Evolutionary conservation across 176 grass and related monocot species (phyloP).

Genomic region (Musa acuminata): DNA sequence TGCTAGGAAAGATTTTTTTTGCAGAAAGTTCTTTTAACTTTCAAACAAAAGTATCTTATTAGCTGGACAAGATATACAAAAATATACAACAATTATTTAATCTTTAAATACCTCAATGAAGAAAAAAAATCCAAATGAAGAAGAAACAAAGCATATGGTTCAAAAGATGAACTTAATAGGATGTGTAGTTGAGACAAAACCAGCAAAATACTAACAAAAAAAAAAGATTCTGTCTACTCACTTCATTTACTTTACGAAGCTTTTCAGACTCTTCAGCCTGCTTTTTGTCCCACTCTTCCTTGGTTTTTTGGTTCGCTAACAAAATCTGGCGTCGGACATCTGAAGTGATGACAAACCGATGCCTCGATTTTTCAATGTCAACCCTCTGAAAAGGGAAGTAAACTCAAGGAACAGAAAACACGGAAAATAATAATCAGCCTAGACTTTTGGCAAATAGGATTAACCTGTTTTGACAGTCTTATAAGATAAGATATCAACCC

Average conservation of each 20-base stretch:
- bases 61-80: no score
- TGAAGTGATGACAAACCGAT: constrained; percentile 67
- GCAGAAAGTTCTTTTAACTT: no score
- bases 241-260: constrained; percentile 79
- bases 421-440: not conserved
- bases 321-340: constrained; percentile 89
- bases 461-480: constrained; percentile 88
- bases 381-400: constrained; percentile 49
- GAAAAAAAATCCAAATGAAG: no score
- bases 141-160: no score
- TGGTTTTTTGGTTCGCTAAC: constrained; percentile 74
- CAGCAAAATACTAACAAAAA: not conserved
- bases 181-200: not conserved
- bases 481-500: constrained; percentile 74
- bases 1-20: no score
- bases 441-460: not conserved
- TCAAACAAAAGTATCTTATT: no score
- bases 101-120: no score
- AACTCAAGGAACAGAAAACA: not conserved
- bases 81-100: no score
- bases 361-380: constrained; percentile 81
- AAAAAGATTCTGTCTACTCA: constrained; percentile 25
- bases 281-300: constrained; percentile 91
- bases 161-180: not conserved
- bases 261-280: constrained; percentile 71